These are phyloP conservation scores for Metschnikowia proteae DNA, from an alignment of 805 yeast species.

Conservation along the genomic window DNA sequence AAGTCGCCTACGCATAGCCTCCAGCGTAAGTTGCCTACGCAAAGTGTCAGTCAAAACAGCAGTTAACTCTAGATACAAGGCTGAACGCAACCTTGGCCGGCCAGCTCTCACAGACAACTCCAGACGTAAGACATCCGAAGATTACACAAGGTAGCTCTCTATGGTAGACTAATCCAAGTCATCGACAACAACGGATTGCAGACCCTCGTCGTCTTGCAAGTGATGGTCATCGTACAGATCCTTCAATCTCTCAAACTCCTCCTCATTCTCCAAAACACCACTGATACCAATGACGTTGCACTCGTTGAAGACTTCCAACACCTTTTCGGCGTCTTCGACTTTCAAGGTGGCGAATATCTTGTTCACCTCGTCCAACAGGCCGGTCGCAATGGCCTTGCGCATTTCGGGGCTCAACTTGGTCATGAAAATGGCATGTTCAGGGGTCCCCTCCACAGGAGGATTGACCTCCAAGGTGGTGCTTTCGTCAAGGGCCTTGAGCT, in stretches of 20 bases:
- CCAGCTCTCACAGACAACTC: too few relatives aligned
- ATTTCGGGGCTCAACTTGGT: slow-evolving; percentile 54
- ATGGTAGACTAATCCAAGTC: slow-evolving; percentile 7
- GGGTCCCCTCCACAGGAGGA: slow-evolving; percentile 57
- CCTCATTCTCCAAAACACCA: slow-evolving; percentile 69
- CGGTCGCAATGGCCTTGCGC: slow-evolving; percentile 73
- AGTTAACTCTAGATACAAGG: too few relatives aligned
- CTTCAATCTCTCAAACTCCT: slow-evolving; percentile 56
- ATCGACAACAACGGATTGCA: slow-evolving; percentile 8
- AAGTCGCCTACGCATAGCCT: too few relatives aligned
- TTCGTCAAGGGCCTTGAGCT: slow-evolving; percentile 84
- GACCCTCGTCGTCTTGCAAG: slow-evolving; percentile 10
- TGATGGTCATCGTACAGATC: slow-evolving; percentile 42
- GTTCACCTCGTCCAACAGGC: slow-evolving; percentile 73
- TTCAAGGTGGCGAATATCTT: slow-evolving; percentile 70
- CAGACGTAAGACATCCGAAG: too few relatives aligned
- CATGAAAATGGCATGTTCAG: slow-evolving; percentile 53
- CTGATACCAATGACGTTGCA: slow-evolving; percentile 82
- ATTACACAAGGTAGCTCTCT: too few relatives aligned
- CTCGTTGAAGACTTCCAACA: slow-evolving; percentile 69
- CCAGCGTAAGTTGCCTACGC: too few relatives aligned
- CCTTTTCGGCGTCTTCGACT: slow-evolving; percentile 73
- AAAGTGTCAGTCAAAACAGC: too few relatives aligned
- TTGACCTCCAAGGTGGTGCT: slow-evolving; percentile 67
- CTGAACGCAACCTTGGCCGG: too few relatives aligned